These are phyloP conservation scores for Peniophora sp. DNA, from an alignment of 1,284 basidiomycete genomes.

Conservation along the genomic window DNA sequence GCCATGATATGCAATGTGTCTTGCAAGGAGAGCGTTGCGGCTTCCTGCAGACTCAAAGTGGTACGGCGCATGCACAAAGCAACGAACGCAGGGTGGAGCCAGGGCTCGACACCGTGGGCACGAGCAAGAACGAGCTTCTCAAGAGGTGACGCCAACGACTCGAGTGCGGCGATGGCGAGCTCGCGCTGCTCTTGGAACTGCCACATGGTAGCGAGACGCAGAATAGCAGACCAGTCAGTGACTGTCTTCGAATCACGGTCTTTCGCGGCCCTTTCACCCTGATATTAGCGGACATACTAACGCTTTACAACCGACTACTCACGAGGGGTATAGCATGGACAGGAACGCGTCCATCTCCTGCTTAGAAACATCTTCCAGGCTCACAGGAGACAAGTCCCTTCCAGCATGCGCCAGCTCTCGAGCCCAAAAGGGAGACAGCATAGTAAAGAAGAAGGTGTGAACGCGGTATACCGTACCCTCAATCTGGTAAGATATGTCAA, in stretches of 20 bases:
- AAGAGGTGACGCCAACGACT: conserved; percentile 2
- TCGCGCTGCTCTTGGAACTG: conserved; percentile 10
- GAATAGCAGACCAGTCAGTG: conserved; percentile 13
- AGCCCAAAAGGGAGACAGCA: too few species aligned
- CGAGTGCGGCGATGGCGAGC: conserved; percentile 9
- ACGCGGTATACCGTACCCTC: too few species aligned
- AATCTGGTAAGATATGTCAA: background rate
- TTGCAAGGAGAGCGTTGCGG: too few species aligned
- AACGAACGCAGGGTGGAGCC: conserved; percentile 8
- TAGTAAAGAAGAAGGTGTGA: too few species aligned
- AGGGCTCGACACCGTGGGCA: conserved; percentile 6
- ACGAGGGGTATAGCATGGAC: conserved; percentile 18
- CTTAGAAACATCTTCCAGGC: conserved; percentile 5
- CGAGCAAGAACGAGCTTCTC: conserved; percentile 13
- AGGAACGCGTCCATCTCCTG: conserved; percentile 14
- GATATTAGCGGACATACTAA: too few species aligned
- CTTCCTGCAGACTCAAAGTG: conserved; percentile 7
- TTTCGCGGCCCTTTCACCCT: conserved; percentile 7
- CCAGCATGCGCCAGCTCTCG: too few species aligned
- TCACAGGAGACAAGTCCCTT: too few species aligned
- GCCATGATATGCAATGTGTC: too few species aligned
- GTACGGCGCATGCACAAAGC: conserved; percentile 6
- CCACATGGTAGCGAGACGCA: conserved; percentile 11
- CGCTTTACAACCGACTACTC: too few species aligned
- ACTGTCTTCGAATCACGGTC: conserved; percentile 6